Evolutionary conservation across 352 stramenopile genomes (phyloP).

Genomic region (Pythium coloratum): DNA sequence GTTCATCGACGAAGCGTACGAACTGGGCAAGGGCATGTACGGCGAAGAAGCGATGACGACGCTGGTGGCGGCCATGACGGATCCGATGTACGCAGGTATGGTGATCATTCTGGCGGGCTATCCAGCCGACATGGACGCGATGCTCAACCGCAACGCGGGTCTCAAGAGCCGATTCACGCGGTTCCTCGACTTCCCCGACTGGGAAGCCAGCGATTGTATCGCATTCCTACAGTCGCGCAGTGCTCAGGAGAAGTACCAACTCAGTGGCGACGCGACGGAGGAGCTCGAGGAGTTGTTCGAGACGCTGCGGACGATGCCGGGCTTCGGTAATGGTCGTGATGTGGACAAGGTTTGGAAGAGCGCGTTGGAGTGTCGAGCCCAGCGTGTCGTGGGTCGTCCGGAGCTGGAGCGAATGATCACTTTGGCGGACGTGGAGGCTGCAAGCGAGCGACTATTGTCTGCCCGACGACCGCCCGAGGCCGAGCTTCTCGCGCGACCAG

Average conservation of each 20-base stretch:
- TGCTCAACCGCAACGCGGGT: slow-evolving; percentile 88
- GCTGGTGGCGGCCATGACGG: slow-evolving; percentile 89
- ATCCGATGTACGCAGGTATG: slow-evolving; percentile 77
- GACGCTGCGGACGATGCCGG: slow-evolving; percentile 42
- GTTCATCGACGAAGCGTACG: slow-evolving; percentile 94
- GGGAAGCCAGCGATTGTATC: slow-evolving; percentile 80
- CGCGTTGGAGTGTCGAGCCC: slow-evolving; percentile 57
- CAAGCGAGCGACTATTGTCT: slow-evolving; percentile 35
- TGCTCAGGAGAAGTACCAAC: slow-evolving; percentile 38
- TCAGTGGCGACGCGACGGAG: slow-evolving; percentile 32
- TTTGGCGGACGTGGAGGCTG: slow-evolving; percentile 38
- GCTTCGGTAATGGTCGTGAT: slow-evolving; percentile 76
- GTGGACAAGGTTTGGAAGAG: slow-evolving; percentile 70
- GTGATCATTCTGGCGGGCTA: slow-evolving; percentile 92
- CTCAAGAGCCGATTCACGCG: slow-evolving; percentile 91
- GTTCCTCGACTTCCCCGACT: slow-evolving; percentile 89
- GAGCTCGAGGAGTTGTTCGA: slow-evolving; percentile 39
- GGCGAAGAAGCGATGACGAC: slow-evolving; percentile 90
- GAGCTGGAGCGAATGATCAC: slow-evolving; percentile 60
- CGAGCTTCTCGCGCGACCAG: slow-evolving; percentile 30
- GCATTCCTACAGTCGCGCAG: slow-evolving; percentile 54
- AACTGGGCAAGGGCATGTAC: slow-evolving; percentile 77
- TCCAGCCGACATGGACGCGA: slow-evolving; percentile 82
- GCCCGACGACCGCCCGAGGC: slow-evolving; percentile 40
- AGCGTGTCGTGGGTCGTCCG: slow-evolving; percentile 43